Evolutionary conservation across 306 rosid species (phyloP).

Genomic region (Elaeagnus macrophylla): DNA sequence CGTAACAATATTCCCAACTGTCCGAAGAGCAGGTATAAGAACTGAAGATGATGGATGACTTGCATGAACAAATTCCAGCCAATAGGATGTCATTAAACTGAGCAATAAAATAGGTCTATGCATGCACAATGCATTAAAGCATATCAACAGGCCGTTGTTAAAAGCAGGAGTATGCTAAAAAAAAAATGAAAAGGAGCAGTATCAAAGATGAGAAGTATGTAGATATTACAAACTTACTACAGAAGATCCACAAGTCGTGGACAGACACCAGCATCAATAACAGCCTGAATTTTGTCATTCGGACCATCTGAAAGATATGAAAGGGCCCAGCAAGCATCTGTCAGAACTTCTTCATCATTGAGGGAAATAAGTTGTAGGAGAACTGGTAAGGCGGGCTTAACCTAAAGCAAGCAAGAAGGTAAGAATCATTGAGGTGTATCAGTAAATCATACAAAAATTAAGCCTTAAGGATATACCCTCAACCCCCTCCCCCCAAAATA

Average conservation of each 20-base stretch:
- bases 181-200: not conserved
- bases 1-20: slow-evolving; percentile 51
- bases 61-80: slow-evolving; percentile 17
- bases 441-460: not conserved
- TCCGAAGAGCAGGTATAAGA: slow-evolving; percentile 56
- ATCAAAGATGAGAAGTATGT: not conserved
- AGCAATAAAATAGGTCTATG: not conserved
- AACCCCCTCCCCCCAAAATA: not conserved
- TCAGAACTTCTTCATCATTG: slow-evolving; percentile 51
- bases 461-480: not conserved
- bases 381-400: slow-evolving; percentile 50
- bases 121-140: not conserved
- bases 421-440: not conserved
- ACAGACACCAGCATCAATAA: slow-evolving; percentile 56
- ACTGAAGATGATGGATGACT: slow-evolving; percentile 53
- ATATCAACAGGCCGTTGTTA: not conserved
- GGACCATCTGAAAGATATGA: slow-evolving; percentile 57
- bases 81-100: slow-evolving; percentile 1
- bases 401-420: slow-evolving; percentile 32
- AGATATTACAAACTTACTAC: slow-evolving; percentile 27
- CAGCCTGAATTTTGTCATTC: slow-evolving; percentile 47
- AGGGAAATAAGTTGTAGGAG: slow-evolving; percentile 39
- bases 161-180: not conserved
- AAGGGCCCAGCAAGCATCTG: slow-evolving; percentile 64
- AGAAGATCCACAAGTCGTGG: slow-evolving; percentile 50